phyloP scores from a whole-genome alignment of 306 rosid species.

The Dalbergia cultrata region DNA sequence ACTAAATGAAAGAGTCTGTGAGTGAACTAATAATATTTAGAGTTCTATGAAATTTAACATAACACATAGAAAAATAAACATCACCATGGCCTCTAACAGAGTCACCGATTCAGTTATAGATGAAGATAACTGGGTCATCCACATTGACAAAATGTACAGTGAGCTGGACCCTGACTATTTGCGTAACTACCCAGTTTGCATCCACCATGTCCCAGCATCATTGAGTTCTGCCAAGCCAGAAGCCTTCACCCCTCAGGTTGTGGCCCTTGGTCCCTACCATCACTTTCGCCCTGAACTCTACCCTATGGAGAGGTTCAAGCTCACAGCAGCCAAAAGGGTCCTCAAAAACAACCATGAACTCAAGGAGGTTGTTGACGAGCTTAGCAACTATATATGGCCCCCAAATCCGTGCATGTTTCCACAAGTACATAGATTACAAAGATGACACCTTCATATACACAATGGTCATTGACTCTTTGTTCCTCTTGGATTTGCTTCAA shows the following conservation, averaged over 20 bases:
- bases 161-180: background rate
- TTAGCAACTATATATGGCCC: background rate
- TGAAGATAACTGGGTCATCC: slow-evolving; percentile 34
- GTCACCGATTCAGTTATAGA: background rate
- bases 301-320: slow-evolving; percentile 46
- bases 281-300: slow-evolving; percentile 39
- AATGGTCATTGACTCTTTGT: slow-evolving; percentile 43
- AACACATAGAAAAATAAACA: too few relatives aligned
- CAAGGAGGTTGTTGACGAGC: background rate
- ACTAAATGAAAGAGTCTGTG: too few relatives aligned
- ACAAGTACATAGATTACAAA: slow-evolving; percentile 34
- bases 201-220: slow-evolving; percentile 42
- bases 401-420: slow-evolving; percentile 40
- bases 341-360: background rate
- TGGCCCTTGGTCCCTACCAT: slow-evolving; percentile 44
- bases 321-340: slow-evolving; percentile 31
- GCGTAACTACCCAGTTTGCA: slow-evolving; percentile 21
- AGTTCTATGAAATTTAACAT: too few relatives aligned
- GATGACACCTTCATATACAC: slow-evolving; percentile 22
- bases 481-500: slow-evolving; percentile 42
- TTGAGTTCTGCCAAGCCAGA: slow-evolving; percentile 38
- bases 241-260: slow-evolving; percentile 38
- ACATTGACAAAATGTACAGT: background rate
- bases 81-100: too few relatives aligned
- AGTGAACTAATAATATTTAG: too few relatives aligned